Evolutionary conservation across 2,329 filamentous ascomycete species (phyloP).

Genomic region (Verticillium longisporum): DNA sequence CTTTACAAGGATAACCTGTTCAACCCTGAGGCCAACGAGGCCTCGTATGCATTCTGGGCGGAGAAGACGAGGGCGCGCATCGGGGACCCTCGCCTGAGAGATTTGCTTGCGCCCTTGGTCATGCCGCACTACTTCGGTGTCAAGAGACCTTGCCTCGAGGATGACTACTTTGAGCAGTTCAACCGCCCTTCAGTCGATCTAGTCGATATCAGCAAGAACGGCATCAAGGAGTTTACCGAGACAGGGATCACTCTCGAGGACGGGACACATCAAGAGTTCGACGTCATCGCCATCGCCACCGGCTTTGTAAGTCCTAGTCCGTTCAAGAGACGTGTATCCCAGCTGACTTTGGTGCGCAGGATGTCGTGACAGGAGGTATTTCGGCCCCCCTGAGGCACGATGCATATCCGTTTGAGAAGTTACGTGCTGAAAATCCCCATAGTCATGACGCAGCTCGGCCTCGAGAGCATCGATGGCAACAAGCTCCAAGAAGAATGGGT

Average conservation of each 20-base stretch:
- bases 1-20: constrained; percentile 46
- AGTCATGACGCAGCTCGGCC: constrained; percentile 37
- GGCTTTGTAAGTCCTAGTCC: constrained; percentile 24
- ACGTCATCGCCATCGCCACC: constrained; percentile 36
- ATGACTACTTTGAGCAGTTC: constrained; percentile 40
- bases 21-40: constrained; percentile 39
- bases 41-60: constrained; percentile 48
- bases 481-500: constrained; percentile 35
- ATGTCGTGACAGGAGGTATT: constrained; percentile 27
- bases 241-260: constrained; percentile 32
- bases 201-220: constrained; percentile 32
- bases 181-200: constrained; percentile 34
- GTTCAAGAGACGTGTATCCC: not conserved
- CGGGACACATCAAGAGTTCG: constrained; percentile 33
- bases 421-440: not conserved
- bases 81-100: constrained; percentile 36
- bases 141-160: constrained; percentile 39
- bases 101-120: constrained; percentile 44
- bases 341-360: constrained; percentile 11
- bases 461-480: constrained; percentile 29
- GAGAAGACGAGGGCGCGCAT: constrained; percentile 43
- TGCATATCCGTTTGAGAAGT: not conserved
- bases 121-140: constrained; percentile 48
- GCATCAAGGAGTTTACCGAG: constrained; percentile 31
- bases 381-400: not conserved